These are phyloP conservation scores for Citrullus colocynthis DNA, from an alignment of 306 rosid genomes.

Conservation along the genomic window DNA sequence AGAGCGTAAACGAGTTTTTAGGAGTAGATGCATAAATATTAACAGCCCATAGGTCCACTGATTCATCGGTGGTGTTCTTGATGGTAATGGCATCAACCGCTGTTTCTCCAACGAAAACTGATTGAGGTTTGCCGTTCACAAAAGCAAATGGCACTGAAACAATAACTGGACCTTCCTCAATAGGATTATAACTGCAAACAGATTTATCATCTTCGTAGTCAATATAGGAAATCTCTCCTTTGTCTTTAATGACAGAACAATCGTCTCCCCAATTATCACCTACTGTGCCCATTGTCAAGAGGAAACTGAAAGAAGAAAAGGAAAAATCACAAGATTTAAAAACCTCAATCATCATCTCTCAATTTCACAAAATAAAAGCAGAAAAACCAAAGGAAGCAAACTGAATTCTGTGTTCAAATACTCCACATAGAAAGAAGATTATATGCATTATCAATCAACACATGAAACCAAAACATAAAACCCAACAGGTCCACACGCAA, in stretches of 20 bases:
- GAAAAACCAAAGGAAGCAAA: not conserved
- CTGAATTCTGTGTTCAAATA: not conserved
- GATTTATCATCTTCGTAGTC: conserved; percentile 74
- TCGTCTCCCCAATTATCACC: conserved; percentile 51
- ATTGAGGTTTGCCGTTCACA: conserved; percentile 51
- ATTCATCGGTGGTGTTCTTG: conserved; percentile 51
- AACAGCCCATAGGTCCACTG: conserved; percentile 66
- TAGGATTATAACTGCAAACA: conserved; percentile 42
- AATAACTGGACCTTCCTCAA: conserved; percentile 37
- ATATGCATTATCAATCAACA: not conserved
- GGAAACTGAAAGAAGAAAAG: conserved; percentile 14
- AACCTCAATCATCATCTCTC: not conserved
- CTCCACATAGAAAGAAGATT: not conserved
- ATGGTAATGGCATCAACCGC: conserved; percentile 43
- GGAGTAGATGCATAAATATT: conserved; percentile 69
- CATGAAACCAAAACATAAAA: not conserved
- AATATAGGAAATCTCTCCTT: conserved; percentile 63
- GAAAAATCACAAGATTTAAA: not conserved
- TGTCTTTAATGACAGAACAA: conserved; percentile 59
- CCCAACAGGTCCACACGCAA: too few species aligned
- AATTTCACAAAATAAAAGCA: not conserved
- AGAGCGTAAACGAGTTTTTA: conserved; percentile 56
- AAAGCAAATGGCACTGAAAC: conserved; percentile 65
- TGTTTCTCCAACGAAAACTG: conserved; percentile 39
- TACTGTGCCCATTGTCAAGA: conserved; percentile 33